phyloP scores from a whole-genome alignment of 2,329 filamentous ascomycete species.

The Fusarium gaditjirri region DNA sequence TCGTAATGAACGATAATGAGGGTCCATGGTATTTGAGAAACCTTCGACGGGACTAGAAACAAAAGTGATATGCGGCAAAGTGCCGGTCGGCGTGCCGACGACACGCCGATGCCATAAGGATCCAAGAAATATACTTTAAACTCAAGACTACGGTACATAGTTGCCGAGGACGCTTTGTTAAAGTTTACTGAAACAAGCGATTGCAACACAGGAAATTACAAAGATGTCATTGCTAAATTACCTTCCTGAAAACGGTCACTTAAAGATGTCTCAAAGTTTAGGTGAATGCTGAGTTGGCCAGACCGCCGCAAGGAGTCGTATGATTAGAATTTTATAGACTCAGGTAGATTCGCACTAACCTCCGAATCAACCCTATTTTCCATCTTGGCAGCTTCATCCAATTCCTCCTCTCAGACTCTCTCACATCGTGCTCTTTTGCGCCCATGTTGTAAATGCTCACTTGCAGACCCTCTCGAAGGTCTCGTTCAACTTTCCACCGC shows the following conservation, averaged over 20 bases:
- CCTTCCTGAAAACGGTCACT: neutral
- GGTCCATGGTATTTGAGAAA: neutral
- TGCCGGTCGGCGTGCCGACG: neutral
- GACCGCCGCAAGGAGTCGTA: neutral
- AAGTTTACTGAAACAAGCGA: neutral
- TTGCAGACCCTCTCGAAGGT: neutral
- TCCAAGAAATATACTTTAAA: neutral
- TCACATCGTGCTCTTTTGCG: neutral
- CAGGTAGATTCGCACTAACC: neutral
- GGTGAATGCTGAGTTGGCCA: neutral
- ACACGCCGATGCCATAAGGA: neutral
- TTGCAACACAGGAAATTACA: neutral
- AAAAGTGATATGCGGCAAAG: neutral
- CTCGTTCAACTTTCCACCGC: neutral
- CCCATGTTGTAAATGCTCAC: neutral
- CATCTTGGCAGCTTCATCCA: no score
- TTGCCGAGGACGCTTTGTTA: neutral
- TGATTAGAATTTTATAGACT: neutral
- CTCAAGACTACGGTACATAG: neutral
- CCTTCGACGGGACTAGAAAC: no score
- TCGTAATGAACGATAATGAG: neutral
- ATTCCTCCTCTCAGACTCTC: neutral
- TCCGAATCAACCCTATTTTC: neutral
- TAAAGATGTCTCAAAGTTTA: neutral
- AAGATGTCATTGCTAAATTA: neutral